Evolutionary conservation across 2,329 filamentous ascomycete genomes (phyloP).

Genomic region (Rhynchosporium agropyri): DNA sequence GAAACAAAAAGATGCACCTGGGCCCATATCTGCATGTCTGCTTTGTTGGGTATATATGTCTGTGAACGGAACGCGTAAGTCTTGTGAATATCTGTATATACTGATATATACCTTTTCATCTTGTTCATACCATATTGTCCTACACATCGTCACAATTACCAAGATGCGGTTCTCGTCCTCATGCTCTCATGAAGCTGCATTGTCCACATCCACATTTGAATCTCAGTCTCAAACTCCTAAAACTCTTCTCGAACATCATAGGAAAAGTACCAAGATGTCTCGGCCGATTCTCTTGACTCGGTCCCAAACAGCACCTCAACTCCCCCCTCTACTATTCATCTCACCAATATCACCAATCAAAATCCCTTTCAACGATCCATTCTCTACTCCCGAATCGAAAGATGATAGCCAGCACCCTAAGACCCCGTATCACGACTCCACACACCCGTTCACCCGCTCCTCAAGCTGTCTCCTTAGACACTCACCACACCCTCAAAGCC

Average conservation of each 20-base stretch:
- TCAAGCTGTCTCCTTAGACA: background rate
- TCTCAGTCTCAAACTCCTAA: background rate
- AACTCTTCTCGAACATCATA: background rate
- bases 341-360: background rate
- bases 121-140: background rate
- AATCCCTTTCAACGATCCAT: background rate
- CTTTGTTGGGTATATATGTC: slow-evolving; percentile 8
- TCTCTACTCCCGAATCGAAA: background rate
- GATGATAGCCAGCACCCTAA: background rate
- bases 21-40: background rate
- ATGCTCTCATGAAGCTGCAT: background rate
- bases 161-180: background rate
- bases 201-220: background rate
- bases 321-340: background rate
- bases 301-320: slow-evolving; percentile 12
- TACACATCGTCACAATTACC: background rate
- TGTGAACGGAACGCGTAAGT: slow-evolving; percentile 2
- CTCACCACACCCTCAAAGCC: background rate
- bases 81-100: background rate
- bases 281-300: background rate
- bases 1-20: background rate
- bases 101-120: background rate
- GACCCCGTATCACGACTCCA: background rate
- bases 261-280: background rate
- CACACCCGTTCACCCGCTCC: slow-evolving; percentile 1